Percentiles rank a stretch among this genome's conserved stretches.
These are phyloP conservation scores for Insectozyma bohioensis DNA, from an alignment of 1,139 yeast species.

Conservation along the genomic window DNA sequence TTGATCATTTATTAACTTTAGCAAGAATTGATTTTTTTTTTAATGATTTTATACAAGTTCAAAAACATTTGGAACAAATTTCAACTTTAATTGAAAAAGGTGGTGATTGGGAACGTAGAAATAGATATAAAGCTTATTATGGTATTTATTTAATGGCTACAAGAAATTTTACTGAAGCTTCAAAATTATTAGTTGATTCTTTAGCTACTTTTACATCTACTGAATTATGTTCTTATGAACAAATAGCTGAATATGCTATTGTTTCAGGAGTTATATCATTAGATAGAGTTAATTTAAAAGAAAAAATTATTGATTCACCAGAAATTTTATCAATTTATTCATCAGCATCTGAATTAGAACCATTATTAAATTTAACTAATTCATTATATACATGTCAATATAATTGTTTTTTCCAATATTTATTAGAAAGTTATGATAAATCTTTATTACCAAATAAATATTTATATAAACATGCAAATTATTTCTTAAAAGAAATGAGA, in stretches of 20 bases:
- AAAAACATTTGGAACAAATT: slow-evolving; percentile 73
- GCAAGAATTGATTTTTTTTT: slow-evolving; percentile 86
- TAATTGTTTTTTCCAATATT: slow-evolving; percentile 71
- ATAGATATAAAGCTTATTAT: slow-evolving; percentile 85
- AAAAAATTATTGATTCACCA: slow-evolving; percentile 88
- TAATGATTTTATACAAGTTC: slow-evolving; percentile 70
- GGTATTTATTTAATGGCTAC: slow-evolving; percentile 85
- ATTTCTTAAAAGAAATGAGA: slow-evolving; percentile 87
- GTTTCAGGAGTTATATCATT: slow-evolving; percentile 82
- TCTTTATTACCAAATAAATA: slow-evolving; percentile 75
- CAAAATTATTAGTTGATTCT: slow-evolving; percentile 81
- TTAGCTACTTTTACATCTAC: slow-evolving; percentile 96
- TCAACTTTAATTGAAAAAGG: slow-evolving; percentile 85
- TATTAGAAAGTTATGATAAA: slow-evolving; percentile 76
- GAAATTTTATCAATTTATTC: slow-evolving; percentile 83
- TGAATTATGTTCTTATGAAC: slow-evolving; percentile 86
- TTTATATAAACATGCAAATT: slow-evolving; percentile 75
- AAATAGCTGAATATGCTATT: slow-evolving; percentile 85
- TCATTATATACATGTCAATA: slow-evolving; percentile 90
- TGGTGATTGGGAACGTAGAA: slow-evolving; percentile 99
- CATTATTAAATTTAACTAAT: slow-evolving; percentile 81
- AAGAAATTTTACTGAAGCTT: slow-evolving; percentile 81
- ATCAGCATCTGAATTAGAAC: slow-evolving; percentile 70
- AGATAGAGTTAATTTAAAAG: slow-evolving; percentile 81
- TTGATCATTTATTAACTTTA: slow-evolving; percentile 79